Evolutionary conservation across 225 moss, liverwort and hornwort species (phyloP).

Genomic region (Physcomitrium patens): DNA sequence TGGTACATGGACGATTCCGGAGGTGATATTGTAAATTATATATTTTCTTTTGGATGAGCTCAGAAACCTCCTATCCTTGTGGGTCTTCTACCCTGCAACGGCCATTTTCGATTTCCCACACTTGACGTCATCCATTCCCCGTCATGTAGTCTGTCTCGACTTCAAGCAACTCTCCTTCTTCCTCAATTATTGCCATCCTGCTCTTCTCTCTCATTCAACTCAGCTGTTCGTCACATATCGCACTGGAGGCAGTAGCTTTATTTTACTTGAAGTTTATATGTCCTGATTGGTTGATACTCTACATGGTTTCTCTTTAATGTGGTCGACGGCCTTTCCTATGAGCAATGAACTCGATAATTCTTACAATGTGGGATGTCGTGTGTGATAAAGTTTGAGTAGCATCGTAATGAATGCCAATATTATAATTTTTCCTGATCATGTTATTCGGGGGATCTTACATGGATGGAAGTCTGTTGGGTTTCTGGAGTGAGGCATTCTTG

Average conservation of each 20-base stretch:
- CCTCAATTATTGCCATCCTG: not conserved
- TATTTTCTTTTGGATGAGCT: not conserved
- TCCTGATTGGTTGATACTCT: not conserved
- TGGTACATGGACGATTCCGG: not conserved
- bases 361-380: slow-evolving; percentile 5
- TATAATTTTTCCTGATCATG: too few species aligned
- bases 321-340: not conserved
- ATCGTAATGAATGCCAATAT: too few species aligned
- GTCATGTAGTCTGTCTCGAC: not conserved
- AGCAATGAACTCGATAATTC: not conserved
- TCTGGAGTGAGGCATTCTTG: not conserved
- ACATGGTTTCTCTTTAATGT: not conserved
- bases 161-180: slow-evolving; percentile 4
- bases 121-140: slow-evolving; percentile 4
- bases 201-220: not conserved
- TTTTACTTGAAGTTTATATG: not conserved
- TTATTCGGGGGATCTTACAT: too few species aligned
- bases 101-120: not conserved
- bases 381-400: not conserved
- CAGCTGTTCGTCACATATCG: not conserved
- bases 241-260: not conserved
- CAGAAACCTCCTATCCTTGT: not conserved
- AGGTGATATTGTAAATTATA: not conserved
- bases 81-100: slow-evolving; percentile 15
- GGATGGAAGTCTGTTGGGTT: slow-evolving; percentile 11